Evolutionary conservation across 2,329 filamentous ascomycete genomes (phyloP), one percentile per base, ranked within the genome.

Genomic region (Pseudocercospora fijiensis): DNA sequence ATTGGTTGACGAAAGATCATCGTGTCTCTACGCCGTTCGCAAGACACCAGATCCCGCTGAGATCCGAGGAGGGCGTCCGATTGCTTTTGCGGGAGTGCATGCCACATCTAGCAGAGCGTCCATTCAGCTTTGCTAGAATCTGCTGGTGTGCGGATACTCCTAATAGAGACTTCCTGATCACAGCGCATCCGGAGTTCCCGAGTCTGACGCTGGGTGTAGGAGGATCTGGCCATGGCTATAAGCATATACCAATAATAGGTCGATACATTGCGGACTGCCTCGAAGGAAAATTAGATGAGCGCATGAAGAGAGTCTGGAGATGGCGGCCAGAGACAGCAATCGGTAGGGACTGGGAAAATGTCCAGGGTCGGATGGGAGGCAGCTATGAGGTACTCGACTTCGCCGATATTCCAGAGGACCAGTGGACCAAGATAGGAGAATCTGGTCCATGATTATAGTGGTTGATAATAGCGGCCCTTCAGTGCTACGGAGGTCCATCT

Each of bases 121-220:
- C 78, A 0, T 81, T 85, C 57, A 78, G 73, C 20, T 84, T 82
- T 64, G 81, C 81, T 7, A 76, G 82, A 16, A 81, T 86, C 30
- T 86, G 83, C 73, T 86, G 84, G 84, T 84, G 83, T 68, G 80
- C 83, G 0, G 84, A 86, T 67, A 86, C 83, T 0, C 78, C 80
- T 0, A 82, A 86, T 70, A 78, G 83, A 2, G 76, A 80, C 20
- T 86, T 85, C 61, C 70, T 86, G 18, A 84, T 86, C 60, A 80
- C 80, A 58, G 72, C 73, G 28, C 83, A 85, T 71, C 81, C 83
- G 0, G 73, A 78, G 10, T 73, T 60, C 47, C 43, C 71, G 37
- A 78, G 76, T 26, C 69, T 84, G 22, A 70, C 83, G 2, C 68
- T 85, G 16, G 83, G 80, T 3, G 78, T 81, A 3, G 83, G 83